Percentiles rank a stretch among this genome's conserved stretches.
These are phyloP conservation scores for Erucastrum elatum DNA, from an alignment of 345 rosid genomes.

Conservation along the genomic window DNA sequence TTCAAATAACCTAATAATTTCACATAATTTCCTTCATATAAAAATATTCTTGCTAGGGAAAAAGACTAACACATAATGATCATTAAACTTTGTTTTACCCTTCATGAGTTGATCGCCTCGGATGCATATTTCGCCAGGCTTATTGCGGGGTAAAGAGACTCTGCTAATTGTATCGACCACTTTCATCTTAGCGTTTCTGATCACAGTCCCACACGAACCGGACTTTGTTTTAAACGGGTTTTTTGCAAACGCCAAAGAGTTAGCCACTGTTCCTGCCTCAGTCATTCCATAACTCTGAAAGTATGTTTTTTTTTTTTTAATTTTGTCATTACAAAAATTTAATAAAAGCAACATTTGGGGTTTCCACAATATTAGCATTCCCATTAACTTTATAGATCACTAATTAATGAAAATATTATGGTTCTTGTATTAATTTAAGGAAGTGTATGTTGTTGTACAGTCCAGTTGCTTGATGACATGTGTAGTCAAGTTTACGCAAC, in stretches of 20 bases:
- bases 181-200: conserved; percentile 90
- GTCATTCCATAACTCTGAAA: conserved; percentile 93
- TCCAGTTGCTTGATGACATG: too few species aligned
- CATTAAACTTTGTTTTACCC: conserved; percentile 41
- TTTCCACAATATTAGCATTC: background rate
- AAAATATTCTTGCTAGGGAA: too few species aligned
- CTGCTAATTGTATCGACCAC: conserved; percentile 72
- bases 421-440: background rate
- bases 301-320: background rate
- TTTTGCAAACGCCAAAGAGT: conserved; percentile 80
- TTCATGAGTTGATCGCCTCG: conserved; percentile 88
- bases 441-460: too few species aligned
- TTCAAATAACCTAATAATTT: background rate
- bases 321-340: background rate
- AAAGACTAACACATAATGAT: too few species aligned
- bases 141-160: conserved; percentile 54
- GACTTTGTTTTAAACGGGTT: conserved; percentile 66
- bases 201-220: conserved; percentile 83
- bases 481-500: too few species aligned
- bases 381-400: background rate
- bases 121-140: conserved; percentile 81
- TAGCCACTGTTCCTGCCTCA: conserved; percentile 87
- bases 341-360: background rate
- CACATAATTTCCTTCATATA: background rate
- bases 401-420: background rate